Conservation (phyloP, 2,329 filamentous ascomycete species). For the Aspergillus unguis region DNA sequence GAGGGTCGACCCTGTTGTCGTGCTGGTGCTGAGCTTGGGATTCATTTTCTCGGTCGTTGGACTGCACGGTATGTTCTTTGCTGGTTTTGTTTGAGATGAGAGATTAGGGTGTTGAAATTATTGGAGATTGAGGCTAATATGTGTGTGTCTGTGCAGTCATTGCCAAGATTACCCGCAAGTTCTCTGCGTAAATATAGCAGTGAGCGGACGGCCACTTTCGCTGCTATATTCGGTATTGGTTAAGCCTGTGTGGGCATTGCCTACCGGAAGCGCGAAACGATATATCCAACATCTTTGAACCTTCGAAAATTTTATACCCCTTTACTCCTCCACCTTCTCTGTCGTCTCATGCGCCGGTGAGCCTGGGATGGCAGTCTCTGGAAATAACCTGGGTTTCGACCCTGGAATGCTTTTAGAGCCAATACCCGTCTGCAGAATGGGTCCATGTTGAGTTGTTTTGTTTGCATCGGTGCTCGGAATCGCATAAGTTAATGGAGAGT, state of each 20-base stretch:
- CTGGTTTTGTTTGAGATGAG: not conserved
- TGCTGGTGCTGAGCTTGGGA: constrained; percentile 90
- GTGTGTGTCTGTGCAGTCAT: constrained; percentile 63
- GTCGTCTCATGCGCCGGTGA: constrained; percentile 16
- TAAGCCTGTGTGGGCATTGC: not conserved
- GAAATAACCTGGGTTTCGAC: not conserved
- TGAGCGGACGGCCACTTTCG: not conserved
- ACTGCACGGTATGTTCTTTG: constrained; percentile 74
- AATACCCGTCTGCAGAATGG: constrained; percentile 32
- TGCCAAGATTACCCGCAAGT: constrained; percentile 89
- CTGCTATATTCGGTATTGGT: not conserved
- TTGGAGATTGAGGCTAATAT: not conserved
- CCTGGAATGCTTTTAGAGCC: constrained; percentile 19
- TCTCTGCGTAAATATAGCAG: constrained; percentile 54
- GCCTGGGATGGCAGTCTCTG: constrained; percentile 4
- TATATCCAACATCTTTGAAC: constrained; percentile 13
- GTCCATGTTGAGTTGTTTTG: constrained; percentile 2
- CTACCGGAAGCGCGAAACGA: constrained; percentile 4
- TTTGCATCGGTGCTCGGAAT: constrained; percentile 12
- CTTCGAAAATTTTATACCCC: constrained; percentile 25
- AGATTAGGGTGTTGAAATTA: not conserved
- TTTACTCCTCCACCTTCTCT: constrained; percentile 12
- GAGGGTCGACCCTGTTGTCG: constrained; percentile 96
- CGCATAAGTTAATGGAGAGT: constrained; percentile 10
- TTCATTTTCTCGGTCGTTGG: constrained; percentile 99